These are phyloP conservation scores for Lablab purpureus DNA, from an alignment of 306 rosid genomes.

Conservation along the genomic window DNA sequence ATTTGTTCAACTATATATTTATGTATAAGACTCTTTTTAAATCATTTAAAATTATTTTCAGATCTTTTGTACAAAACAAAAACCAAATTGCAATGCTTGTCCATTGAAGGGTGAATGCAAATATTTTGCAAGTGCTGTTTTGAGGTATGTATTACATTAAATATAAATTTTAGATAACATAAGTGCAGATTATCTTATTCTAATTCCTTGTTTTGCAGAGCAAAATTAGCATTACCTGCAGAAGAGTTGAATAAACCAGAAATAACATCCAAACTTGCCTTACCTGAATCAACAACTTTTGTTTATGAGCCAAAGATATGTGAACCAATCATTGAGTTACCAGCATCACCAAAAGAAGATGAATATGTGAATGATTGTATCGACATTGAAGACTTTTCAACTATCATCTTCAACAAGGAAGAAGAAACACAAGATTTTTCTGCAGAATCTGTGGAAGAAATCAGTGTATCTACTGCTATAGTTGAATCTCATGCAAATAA, in stretches of 20 bases:
- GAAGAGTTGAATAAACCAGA: too few species aligned
- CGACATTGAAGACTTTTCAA: slow-evolving; percentile 40
- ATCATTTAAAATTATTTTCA: slow-evolving; percentile 27
- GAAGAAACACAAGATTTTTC: neutral
- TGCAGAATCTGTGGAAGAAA: slow-evolving; percentile 13
- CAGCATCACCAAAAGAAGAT: slow-evolving; percentile 46
- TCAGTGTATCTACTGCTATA: slow-evolving; percentile 47
- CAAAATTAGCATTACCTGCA: slow-evolving; percentile 54
- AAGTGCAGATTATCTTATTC: too few species aligned
- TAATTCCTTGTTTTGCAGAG: slow-evolving; percentile 44
- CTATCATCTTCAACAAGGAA: slow-evolving; percentile 28
- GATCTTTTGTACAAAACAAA: slow-evolving; percentile 72
- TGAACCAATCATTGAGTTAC: slow-evolving; percentile 69
- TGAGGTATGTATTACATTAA: slow-evolving; percentile 55
- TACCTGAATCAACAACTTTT: neutral
- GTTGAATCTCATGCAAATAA: slow-evolving; percentile 42
- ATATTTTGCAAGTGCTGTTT: slow-evolving; percentile 62
- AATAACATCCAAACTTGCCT: too few species aligned
- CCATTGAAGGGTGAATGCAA: slow-evolving; percentile 67
- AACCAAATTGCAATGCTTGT: slow-evolving; percentile 77
- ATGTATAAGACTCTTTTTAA: too few species aligned
- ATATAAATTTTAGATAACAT: too few species aligned
- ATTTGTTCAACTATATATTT: too few species aligned
- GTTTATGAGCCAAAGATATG: slow-evolving; percentile 5
- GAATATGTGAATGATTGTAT: neutral